A percentile compares a stretch with the other conserved stretches of the same genome.
Conservation (phyloP, 805 yeast genomes). For the Hanseniaspora mollemarum region DNA sequence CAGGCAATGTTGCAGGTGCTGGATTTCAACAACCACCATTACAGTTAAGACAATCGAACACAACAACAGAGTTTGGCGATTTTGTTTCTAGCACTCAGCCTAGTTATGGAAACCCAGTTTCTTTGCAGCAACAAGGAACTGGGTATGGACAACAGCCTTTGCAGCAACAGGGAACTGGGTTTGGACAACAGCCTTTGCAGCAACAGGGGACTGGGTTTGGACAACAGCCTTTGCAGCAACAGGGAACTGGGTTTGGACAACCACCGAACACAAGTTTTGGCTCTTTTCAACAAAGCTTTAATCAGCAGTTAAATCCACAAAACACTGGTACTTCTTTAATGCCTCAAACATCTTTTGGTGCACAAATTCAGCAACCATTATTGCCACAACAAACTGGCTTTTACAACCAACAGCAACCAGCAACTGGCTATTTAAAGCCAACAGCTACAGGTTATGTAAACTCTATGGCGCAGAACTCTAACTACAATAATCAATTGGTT, state of each 20-base stretch:
- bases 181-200: conserved; percentile 24
- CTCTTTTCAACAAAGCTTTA: conserved; percentile 6
- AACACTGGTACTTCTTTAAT: conserved; percentile 28
- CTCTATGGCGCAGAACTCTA: conserved; percentile 32
- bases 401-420: conserved; percentile 27
- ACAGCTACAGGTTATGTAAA: conserved; percentile 41
- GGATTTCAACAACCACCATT: conserved; percentile 16
- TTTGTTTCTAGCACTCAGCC: conserved; percentile 17
- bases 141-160: conserved; percentile 21
- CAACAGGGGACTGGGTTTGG: conserved; percentile 21
- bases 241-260: conserved; percentile 26
- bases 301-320: conserved; percentile 24
- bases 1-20: not conserved
- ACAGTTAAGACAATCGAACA: conserved; percentile 14
- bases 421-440: conserved; percentile 29
- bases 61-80: conserved; percentile 19
- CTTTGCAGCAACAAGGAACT: conserved; percentile 19
- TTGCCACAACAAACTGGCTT: conserved; percentile 39
- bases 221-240: conserved; percentile 24
- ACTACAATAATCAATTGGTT: conserved; percentile 47
- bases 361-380: conserved; percentile 20
- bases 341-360: conserved; percentile 29
- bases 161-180: conserved; percentile 22
- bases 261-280: conserved; percentile 19
- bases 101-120: conserved; percentile 15